Evolutionary conservation across 345 rosid species (phyloP).

Genomic region (Linum trigynum): DNA sequence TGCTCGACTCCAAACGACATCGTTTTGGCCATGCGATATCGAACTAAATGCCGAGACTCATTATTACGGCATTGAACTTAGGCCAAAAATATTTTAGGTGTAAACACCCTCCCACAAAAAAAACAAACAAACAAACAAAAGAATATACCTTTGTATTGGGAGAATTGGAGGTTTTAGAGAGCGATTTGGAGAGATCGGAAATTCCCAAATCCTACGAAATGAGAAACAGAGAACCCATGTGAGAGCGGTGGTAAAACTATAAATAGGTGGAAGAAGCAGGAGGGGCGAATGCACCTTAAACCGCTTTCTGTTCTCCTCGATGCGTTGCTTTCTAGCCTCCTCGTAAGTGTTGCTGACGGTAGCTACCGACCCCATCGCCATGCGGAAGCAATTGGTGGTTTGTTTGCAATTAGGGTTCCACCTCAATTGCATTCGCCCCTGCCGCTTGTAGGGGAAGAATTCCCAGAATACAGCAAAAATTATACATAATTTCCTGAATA

Average conservation of each 20-base stretch:
- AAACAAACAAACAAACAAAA: not conserved
- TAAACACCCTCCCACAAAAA: no score
- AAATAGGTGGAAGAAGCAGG: not conserved
- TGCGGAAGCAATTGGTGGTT: no score
- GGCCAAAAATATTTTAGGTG: no score
- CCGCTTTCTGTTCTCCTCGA: constrained; percentile 35
- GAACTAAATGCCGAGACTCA: no score
- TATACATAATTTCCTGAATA: no score
- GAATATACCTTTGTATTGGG: constrained; percentile 8
- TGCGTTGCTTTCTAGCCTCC: constrained; percentile 36
- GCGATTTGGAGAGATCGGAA: not conserved
- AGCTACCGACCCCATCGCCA: not conserved
- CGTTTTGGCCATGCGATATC: no score
- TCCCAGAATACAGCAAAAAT: no score
- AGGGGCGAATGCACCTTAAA: constrained; percentile 23
- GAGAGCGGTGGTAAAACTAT: not conserved
- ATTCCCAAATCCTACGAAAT: constrained; percentile 32
- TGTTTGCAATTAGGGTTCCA: no score
- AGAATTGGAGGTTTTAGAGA: constrained; percentile 1
- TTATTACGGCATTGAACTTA: no score
- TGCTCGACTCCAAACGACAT: no score
- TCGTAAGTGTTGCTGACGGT: constrained; percentile 25
- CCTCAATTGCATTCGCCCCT: no score
- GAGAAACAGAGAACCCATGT: not conserved
- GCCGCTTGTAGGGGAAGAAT: no score